Base-by-base conservation (phyloP, 805 yeast genomes). In the Ogataea methylovora region DNA sequence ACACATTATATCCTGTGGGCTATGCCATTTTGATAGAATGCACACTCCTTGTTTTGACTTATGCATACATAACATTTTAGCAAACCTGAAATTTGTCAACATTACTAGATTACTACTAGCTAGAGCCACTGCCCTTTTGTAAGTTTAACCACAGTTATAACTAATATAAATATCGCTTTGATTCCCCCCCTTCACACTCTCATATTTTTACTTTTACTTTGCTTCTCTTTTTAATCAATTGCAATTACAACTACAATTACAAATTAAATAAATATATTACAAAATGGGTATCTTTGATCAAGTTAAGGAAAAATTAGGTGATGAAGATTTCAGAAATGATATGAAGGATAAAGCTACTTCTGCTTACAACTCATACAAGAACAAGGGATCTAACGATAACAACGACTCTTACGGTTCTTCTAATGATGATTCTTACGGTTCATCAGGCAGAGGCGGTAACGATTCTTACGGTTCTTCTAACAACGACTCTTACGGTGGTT, bases 261-360 rank as follows among this genome's bases (percentile, higher is more conserved):
- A 8, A 8, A 12, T 9, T 14, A 25, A 7, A 16, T 32, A 26
- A 19, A 32, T 24, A 25, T 14, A 30, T n/a, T 26, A 26, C 38
- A 49, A 24, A 42, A 64, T 64, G 70, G 72, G 72, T 38, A 51
- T 67, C 35, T 61, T 67, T 44, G 71, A 66, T 42, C 52, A 49
- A 35, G 67, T 62, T 28, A 65, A 61, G 49, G 57, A 63, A 19
- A 56, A 56, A 33, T 52, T 60, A 27, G 38, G 32, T 22, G 52
- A 44, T 40, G 45, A 47, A 26, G 11, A 36, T 21, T 47, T 47
- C 50, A 43, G 43, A 41, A 39, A 41, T 16, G 41, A 46, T 21
- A 14, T 42, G 27, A 40, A 42, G 45, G 41, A 39, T 20, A 40
- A 45, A 41, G 54, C 56, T 30, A 41, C 50, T 31, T 43, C 45